Conservation (phyloP, 1,139 yeast genomes). For the Saccharomycopsis hybrid region DNA sequence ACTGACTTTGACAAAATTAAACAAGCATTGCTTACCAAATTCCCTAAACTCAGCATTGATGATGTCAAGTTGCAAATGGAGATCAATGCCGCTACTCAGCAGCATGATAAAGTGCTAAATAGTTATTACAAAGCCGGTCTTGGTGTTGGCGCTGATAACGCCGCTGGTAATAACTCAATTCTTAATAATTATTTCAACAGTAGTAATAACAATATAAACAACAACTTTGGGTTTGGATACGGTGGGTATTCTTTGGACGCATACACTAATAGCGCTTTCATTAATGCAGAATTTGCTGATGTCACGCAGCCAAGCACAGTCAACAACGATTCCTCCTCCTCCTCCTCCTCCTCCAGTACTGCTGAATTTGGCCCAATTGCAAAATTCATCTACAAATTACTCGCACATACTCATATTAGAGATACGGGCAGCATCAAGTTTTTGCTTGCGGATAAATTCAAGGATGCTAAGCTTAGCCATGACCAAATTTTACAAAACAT, state of each 20-base stretch:
- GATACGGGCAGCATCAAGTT: conserved; percentile 10
- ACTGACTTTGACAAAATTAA: conserved; percentile 7
- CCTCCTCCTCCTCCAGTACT: too few relatives aligned
- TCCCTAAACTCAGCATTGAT: conserved; percentile 8
- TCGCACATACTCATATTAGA: conserved; percentile 5
- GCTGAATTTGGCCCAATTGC: not conserved
- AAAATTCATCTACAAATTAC: conserved; percentile 6
- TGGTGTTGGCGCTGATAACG: not conserved
- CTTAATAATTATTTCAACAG: too few relatives aligned
- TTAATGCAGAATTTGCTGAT: not conserved
- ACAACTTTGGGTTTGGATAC: too few relatives aligned
- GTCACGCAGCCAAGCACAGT: not conserved
- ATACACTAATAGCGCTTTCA: not conserved
- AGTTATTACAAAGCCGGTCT: too few relatives aligned
- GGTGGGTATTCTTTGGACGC: not conserved
- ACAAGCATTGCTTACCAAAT: not conserved
- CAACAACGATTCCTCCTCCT: not conserved
- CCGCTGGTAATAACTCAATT: too few relatives aligned
- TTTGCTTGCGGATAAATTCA: conserved; percentile 11
- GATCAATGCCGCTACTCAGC: not conserved
- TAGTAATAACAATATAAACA: too few relatives aligned
- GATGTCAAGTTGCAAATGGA: conserved; percentile 3
- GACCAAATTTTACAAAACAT: conserved; percentile 2
- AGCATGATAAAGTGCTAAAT: too few relatives aligned
- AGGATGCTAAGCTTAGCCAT: conserved; percentile 2